These are phyloP conservation scores for Drechslerella coelobrocha DNA, from an alignment of 2,329 filamentous ascomycete species.

Conservation along the genomic window DNA sequence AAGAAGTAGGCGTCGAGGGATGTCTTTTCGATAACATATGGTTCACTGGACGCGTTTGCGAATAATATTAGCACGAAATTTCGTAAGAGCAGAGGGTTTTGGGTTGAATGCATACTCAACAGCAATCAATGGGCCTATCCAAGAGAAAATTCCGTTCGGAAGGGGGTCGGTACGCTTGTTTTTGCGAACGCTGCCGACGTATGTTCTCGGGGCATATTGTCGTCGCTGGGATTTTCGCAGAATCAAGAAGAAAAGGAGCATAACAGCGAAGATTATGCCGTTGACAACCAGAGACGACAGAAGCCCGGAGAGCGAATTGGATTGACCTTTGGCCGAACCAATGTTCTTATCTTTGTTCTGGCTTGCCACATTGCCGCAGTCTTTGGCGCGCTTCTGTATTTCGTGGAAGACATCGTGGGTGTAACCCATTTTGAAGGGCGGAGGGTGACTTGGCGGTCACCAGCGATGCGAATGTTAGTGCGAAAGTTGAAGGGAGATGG, in stretches of 20 bases:
- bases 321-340: slow-evolving; percentile 53
- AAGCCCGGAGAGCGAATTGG: slow-evolving; percentile 61
- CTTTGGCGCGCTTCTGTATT: slow-evolving; percentile 29
- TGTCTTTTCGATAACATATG: slow-evolving; percentile 84
- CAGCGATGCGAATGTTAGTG: neutral
- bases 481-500: neutral
- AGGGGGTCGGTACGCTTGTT: slow-evolving; percentile 41
- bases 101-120: slow-evolving; percentile 52
- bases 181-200: slow-evolving; percentile 63
- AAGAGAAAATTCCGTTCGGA: slow-evolving; percentile 32
- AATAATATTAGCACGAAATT: slow-evolving; percentile 61
- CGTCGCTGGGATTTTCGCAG: slow-evolving; percentile 62
- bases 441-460: slow-evolving; percentile 46
- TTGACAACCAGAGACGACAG: slow-evolving; percentile 63
- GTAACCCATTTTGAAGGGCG: slow-evolving; percentile 43
- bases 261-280: slow-evolving; percentile 59
- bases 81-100: slow-evolving; percentile 50
- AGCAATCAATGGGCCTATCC: slow-evolving; percentile 29
- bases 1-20: slow-evolving; percentile 92
- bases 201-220: slow-evolving; percentile 66
- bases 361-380: slow-evolving; percentile 29
- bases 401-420: slow-evolving; percentile 39
- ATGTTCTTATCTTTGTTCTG: slow-evolving; percentile 55
- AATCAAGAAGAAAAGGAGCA: slow-evolving; percentile 63
- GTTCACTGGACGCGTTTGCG: slow-evolving; percentile 66